These are phyloP conservation scores for Backusella sp. DNA, from an alignment of 192 early-diverging fungal species.

Conservation along the genomic window DNA sequence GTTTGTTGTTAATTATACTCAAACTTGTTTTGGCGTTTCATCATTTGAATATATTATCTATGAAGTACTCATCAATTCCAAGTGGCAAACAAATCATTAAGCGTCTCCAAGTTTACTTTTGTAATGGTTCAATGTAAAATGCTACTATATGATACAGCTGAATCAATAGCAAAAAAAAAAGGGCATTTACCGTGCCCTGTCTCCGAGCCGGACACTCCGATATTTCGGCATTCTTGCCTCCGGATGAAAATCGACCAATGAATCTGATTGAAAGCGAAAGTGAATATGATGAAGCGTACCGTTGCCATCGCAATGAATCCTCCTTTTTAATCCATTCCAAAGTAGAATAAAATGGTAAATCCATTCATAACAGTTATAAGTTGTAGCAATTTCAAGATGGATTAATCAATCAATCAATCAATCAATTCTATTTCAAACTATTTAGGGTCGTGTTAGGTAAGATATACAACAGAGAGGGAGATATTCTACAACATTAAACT, in stretches of 20 bases:
- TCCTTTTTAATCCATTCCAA: slow-evolving; percentile 8
- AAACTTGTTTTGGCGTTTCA: no score
- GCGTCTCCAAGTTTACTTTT: no score
- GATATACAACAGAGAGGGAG: neutral
- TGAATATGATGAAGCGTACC: neutral
- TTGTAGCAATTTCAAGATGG: neutral
- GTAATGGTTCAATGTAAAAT: no score
- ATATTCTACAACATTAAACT: neutral
- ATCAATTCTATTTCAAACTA: neutral
- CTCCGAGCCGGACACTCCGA: neutral
- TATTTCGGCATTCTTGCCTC: neutral
- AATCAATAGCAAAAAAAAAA: no score
- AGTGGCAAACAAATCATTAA: no score
- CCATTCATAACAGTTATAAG: neutral
- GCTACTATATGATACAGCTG: no score
- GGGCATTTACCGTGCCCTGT: neutral
- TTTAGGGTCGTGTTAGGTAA: slow-evolving; percentile 80
- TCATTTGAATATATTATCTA: no score
- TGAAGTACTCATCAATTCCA: no score
- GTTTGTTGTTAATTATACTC: no score
- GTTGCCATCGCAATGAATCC: neutral
- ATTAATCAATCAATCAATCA: neutral
- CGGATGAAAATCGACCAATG: neutral
- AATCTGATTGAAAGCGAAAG: neutral
- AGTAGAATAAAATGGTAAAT: slow-evolving; percentile 9